Evolutionary conservation across 257 asterid genomes (phyloP).

Genomic region (Gardenia jasminoides): DNA sequence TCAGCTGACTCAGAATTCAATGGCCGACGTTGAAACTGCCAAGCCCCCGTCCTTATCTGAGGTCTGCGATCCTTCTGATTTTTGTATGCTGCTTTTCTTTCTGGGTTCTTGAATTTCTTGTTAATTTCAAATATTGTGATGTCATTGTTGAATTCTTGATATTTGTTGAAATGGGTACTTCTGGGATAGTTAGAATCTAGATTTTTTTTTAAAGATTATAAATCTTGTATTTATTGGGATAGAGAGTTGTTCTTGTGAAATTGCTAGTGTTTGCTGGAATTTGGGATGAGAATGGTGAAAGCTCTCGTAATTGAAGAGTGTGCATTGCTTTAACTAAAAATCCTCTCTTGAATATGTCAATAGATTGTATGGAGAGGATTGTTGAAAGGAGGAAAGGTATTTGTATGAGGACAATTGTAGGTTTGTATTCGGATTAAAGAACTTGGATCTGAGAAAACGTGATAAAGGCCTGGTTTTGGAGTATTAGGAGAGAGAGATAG

Average conservation of each 20-base stretch:
- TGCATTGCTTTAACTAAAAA: background rate
- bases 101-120: background rate
- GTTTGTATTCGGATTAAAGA: background rate
- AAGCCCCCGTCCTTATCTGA: slow-evolving; percentile 49
- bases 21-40: slow-evolving; percentile 55
- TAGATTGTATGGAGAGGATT: background rate
- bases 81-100: background rate
- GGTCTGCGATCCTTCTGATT: slow-evolving; percentile 27
- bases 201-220: background rate
- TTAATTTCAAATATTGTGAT: slow-evolving; percentile 1
- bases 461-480: background rate
- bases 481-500: background rate
- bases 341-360: background rate
- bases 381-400: background rate
- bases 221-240: background rate
- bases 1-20: slow-evolving; percentile 24
- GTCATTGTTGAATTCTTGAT: slow-evolving; percentile 1
- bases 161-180: background rate
- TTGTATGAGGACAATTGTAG: background rate
- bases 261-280: background rate
- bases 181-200: slow-evolving; percentile 10
- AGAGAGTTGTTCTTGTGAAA: background rate
- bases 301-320: background rate
- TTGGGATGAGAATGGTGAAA: background rate
- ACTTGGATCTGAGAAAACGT: background rate